Evolutionary conservation across 345 rosid species (phyloP).

Genomic region (Gossypium stocksii): DNA sequence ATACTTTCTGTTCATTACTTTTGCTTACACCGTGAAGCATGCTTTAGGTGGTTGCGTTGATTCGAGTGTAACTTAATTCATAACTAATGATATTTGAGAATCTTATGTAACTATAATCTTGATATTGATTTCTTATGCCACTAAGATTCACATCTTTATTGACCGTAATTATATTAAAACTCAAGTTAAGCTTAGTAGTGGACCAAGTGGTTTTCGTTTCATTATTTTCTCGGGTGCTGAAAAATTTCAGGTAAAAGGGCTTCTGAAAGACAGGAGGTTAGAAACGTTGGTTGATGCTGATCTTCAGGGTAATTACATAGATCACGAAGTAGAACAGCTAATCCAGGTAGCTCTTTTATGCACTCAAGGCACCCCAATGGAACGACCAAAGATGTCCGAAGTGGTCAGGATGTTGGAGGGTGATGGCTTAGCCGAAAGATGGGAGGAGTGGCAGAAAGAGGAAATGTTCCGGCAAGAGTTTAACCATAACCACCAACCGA

Average conservation of each 20-base stretch:
- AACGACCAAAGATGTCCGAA: constrained; percentile 88
- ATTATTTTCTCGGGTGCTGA: background rate
- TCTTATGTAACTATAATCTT: background rate
- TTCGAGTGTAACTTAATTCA: background rate
- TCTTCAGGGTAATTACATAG: constrained; percentile 50
- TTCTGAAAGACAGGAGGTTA: constrained; percentile 67
- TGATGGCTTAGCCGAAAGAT: constrained; percentile 78
- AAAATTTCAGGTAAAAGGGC: constrained; percentile 76
- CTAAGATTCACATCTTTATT: background rate
- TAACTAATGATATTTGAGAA: background rate
- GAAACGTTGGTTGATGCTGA: constrained; percentile 70
- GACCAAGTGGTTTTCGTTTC: background rate
- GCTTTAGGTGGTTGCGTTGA: background rate
- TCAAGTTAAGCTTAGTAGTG: too few relatives aligned
- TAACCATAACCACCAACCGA: constrained; percentile 31
- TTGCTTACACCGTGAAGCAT: too few relatives aligned
- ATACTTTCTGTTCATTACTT: too few relatives aligned
- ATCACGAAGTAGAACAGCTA: constrained; percentile 67
- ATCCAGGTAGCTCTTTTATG: constrained; percentile 88
- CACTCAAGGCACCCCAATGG: constrained; percentile 71
- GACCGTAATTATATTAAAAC: too few relatives aligned
- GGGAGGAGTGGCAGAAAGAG: constrained; percentile 97
- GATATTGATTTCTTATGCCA: background rate
- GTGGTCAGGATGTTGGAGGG: constrained; percentile 97
- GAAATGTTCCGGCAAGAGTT: constrained; percentile 61